Evolutionary conservation across 1,284 basidiomycete genomes (phyloP), one percentile per base, ranked within the genome.

Genomic region (Cutaneotrichosporon sp.): DNA sequence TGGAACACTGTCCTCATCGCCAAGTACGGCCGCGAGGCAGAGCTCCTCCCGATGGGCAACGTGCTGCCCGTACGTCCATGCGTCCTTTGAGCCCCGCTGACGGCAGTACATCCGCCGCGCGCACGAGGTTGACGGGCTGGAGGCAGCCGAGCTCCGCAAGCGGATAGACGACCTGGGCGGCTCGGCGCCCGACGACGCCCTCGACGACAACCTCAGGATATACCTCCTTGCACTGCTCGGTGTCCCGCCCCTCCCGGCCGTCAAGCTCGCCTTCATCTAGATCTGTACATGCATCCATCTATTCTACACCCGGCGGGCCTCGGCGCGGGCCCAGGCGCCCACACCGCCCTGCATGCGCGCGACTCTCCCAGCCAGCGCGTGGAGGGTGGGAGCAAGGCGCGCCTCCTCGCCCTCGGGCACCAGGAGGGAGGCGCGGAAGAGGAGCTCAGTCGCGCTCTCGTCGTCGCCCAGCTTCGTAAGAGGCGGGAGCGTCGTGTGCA

Each of bases 371-470:
- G 56, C 52, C 14, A 64, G 56, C 9, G 8, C 13, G 27, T 16
- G 25, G 6, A 62, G 33, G 2, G 52, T 38, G 10, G 22, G 11
- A 3, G 34, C 27, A 3, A 46, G 34, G 33, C 14, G 33, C 3
- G 33, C 33, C 8, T 25, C 50, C 20, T 11, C 51, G 1, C 22
- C 51, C 20, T 36, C 33, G 10, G 34, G 51, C 5, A 25, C n/a
- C 8, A 14, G 8, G 27, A 66, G 64, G 13, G 61, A 60, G 1
- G 55, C 33, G 56, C 61, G 56, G 59, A 66, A 66, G 38, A 66
- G 61, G 10, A 56, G 38, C 36, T 58, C 64, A 0, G 33, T 24
- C 2, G n/a, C 54, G 16, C 14, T 10, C 14, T 36, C 46, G 10
- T 25, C 45, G 4, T 43, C 54, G 20, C 31, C 34, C 1, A 38